Conservation (phyloP, 1,139 yeast species). For the Suhomyces yuchorum region DNA sequence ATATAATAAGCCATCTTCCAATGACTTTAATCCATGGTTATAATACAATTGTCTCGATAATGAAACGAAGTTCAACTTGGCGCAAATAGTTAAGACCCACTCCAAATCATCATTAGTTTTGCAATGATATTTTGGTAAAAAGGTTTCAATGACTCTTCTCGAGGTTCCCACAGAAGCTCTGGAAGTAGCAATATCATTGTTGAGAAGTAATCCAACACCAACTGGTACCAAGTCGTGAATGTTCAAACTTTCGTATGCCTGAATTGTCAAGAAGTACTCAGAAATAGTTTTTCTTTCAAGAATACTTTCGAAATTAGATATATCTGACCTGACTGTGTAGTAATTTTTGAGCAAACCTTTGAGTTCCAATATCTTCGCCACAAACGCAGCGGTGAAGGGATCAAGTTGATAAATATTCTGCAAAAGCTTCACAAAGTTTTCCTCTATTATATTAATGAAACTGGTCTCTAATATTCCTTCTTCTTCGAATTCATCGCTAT, state of each 20-base stretch:
- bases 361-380: conserved; percentile 65
- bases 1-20: conserved; percentile 49
- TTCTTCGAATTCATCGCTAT: conserved; percentile 28
- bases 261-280: conserved; percentile 60
- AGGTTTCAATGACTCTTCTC: conserved; percentile 55
- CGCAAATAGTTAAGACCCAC: conserved; percentile 68
- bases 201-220: conserved; percentile 58
- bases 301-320: conserved; percentile 17
- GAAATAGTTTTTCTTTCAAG: conserved; percentile 48
- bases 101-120: conserved; percentile 74
- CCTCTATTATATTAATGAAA: conserved; percentile 60
- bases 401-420: conserved; percentile 64
- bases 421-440: conserved; percentile 59
- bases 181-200: conserved; percentile 31
- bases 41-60: conserved; percentile 57
- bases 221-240: conserved; percentile 59
- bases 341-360: conserved; percentile 61
- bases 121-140: conserved; percentile 61
- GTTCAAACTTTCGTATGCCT: conserved; percentile 58
- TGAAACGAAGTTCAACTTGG: conserved; percentile 45
- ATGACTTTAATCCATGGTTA: conserved; percentile 41
- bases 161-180: conserved; percentile 25
- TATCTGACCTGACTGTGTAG: conserved; percentile 25
- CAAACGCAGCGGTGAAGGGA: conserved; percentile 66
- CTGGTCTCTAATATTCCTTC: conserved; percentile 50